Conservation (phyloP, 257 asterid species). For the Solanum chiquidenum region DNA sequence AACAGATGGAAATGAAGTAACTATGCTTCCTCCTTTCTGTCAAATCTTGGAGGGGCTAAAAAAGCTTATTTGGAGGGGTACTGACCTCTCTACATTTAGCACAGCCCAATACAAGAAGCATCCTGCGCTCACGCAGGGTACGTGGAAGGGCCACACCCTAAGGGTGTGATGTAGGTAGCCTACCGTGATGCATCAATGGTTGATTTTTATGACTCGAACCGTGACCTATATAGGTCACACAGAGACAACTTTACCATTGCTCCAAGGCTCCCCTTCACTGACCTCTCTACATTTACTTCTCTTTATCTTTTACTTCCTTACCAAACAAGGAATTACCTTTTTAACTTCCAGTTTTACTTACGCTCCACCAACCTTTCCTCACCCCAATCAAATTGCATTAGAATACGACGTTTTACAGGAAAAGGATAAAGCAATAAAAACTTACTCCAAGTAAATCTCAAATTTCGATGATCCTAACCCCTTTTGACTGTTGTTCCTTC, state of each 20-base stretch:
- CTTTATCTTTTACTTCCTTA: background rate
- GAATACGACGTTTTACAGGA: background rate
- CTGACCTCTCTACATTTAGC: background rate
- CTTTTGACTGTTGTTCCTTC: slow-evolving; percentile 18
- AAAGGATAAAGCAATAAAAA: background rate
- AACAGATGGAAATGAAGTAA: background rate
- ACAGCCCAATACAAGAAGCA: background rate
- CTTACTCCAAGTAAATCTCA: slow-evolving; percentile 37
- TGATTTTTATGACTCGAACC: background rate
- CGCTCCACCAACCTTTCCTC: background rate
- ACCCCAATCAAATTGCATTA: background rate
- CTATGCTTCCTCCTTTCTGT: background rate
- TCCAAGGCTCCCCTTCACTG: background rate
- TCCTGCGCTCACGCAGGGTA: background rate
- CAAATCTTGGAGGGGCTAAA: background rate
- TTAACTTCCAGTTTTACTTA: background rate
- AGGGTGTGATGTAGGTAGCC: background rate
- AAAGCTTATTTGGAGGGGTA: background rate
- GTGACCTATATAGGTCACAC: background rate
- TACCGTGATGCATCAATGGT: background rate
- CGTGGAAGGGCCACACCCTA: background rate
- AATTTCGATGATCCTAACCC: slow-evolving; percentile 40
- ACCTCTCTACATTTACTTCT: background rate
- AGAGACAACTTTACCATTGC: background rate
- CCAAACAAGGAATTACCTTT: background rate